These are phyloP conservation scores for Penicillium thymicola DNA, from an alignment of 2,329 filamentous ascomycete species.

Conservation along the genomic window DNA sequence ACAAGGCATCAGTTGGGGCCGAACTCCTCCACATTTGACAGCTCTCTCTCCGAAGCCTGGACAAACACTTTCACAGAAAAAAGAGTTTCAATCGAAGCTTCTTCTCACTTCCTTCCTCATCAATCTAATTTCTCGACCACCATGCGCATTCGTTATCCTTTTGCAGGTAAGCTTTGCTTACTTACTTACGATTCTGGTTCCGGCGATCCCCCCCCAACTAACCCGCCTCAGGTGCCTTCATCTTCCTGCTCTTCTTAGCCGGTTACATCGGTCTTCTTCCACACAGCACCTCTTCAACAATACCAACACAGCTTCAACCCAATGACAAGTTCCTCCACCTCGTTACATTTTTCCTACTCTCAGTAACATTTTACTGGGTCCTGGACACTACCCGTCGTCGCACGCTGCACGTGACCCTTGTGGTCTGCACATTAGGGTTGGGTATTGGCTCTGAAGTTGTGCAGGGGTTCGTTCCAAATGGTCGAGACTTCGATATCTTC, in stretches of 20 bases:
- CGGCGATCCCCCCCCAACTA: conserved; percentile 9
- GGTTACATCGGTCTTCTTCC: conserved; percentile 76
- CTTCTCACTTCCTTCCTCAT: neutral
- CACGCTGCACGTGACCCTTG: conserved; percentile 75
- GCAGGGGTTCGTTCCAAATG: conserved; percentile 65
- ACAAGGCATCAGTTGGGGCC: conserved; percentile 21
- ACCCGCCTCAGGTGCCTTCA: conserved; percentile 57
- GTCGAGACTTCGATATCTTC: conserved; percentile 69
- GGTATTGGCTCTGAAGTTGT: conserved; percentile 58
- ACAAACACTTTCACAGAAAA: neutral
- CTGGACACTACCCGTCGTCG: conserved; percentile 85
- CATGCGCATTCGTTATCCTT: conserved; percentile 85
- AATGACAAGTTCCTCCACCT: conserved; percentile 91
- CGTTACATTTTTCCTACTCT: conserved; percentile 85
- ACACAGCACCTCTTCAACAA: conserved; percentile 36
- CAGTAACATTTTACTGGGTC: conserved; percentile 89
- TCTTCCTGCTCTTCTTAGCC: conserved; percentile 66
- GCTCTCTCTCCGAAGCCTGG: neutral
- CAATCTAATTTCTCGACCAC: conserved; percentile 13
- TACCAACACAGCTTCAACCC: conserved; percentile 53
- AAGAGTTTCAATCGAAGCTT: neutral
- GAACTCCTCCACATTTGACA: conserved; percentile 19
- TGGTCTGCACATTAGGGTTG: conserved; percentile 68
- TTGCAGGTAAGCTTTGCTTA: conserved; percentile 65
- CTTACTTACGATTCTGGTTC: conserved; percentile 2